Percentiles rank a stretch among this genome's conserved stretches.
Evolutionary conservation across 2,329 filamentous ascomycete species (phyloP).

Genomic region (Trichoderma sp.): DNA sequence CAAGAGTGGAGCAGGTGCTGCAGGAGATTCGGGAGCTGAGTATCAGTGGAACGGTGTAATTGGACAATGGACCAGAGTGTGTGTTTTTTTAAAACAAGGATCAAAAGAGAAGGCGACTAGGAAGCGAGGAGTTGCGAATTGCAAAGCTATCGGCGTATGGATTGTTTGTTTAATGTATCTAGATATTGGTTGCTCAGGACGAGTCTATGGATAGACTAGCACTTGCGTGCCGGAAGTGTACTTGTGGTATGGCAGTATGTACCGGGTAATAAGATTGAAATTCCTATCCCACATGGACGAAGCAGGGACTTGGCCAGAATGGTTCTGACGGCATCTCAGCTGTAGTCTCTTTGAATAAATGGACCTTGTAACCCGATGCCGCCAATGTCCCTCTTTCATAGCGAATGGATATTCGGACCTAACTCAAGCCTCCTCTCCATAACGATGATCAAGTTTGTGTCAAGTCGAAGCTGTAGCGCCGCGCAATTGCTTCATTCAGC

Average conservation of each 20-base stretch:
- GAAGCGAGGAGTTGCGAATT: constrained; percentile 16
- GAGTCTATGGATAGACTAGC: constrained; percentile 29
- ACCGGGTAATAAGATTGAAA: background rate
- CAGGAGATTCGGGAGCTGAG: constrained; percentile 97
- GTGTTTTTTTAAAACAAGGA: constrained; percentile 8
- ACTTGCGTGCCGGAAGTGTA: background rate
- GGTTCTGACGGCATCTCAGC: background rate
- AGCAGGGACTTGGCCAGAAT: background rate
- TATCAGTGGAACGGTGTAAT: constrained; percentile 70
- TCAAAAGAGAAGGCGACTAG: background rate
- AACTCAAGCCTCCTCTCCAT: background rate
- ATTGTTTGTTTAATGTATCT: constrained; percentile 26
- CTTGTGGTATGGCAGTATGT: background rate
- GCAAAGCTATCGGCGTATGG: constrained; percentile 29
- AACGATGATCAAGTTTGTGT: background rate
- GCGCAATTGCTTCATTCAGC: background rate
- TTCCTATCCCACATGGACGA: background rate
- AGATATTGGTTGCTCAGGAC: constrained; percentile 26
- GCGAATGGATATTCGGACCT: background rate
- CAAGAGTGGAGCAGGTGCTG: constrained; percentile 87
- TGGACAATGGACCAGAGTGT: background rate
- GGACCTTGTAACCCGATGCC: background rate
- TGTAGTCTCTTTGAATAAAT: background rate
- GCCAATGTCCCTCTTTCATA: background rate
- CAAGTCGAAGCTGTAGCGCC: background rate